These are phyloP conservation scores for Oryza officinalis DNA, from an alignment of 176 grass and related monocot genomes.

Conservation along the genomic window DNA sequence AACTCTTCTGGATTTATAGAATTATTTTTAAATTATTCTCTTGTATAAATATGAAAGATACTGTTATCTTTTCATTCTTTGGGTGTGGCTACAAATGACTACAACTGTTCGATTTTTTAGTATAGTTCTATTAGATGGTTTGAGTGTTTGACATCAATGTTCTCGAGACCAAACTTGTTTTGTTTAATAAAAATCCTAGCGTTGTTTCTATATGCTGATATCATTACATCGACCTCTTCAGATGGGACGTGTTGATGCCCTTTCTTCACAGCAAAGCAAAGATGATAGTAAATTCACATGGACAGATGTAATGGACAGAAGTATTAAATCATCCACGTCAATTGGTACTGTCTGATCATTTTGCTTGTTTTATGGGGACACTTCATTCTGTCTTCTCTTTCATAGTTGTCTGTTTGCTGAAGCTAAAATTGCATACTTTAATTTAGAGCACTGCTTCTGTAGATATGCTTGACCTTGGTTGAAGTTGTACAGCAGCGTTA, in stretches of 20 bases:
- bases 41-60: background rate
- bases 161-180: slow-evolving; percentile 8
- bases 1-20: slow-evolving; percentile 11
- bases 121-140: slow-evolving; percentile 19
- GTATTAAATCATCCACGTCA: slow-evolving; percentile 35
- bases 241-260: slow-evolving; percentile 80
- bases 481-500: background rate
- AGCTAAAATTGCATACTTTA: slow-evolving; percentile 10
- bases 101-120: slow-evolving; percentile 4
- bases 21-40: background rate
- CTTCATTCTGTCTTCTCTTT: background rate
- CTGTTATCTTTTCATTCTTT: background rate
- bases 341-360: slow-evolving; percentile 49
- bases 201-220: slow-evolving; percentile 38
- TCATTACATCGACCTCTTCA: slow-evolving; percentile 46
- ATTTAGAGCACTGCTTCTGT: background rate
- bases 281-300: slow-evolving; percentile 71
- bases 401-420: background rate
- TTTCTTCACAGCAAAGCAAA: slow-evolving; percentile 78
- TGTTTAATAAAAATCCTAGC: slow-evolving; percentile 24
- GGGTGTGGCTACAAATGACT: background rate
- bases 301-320: slow-evolving; percentile 74
- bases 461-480: slow-evolving; percentile 14
- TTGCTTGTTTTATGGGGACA: background rate
- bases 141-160: background rate